Evolutionary conservation across 2,329 filamentous ascomycete species (phyloP).

Genomic region (Endoconidiophora laricicola): DNA sequence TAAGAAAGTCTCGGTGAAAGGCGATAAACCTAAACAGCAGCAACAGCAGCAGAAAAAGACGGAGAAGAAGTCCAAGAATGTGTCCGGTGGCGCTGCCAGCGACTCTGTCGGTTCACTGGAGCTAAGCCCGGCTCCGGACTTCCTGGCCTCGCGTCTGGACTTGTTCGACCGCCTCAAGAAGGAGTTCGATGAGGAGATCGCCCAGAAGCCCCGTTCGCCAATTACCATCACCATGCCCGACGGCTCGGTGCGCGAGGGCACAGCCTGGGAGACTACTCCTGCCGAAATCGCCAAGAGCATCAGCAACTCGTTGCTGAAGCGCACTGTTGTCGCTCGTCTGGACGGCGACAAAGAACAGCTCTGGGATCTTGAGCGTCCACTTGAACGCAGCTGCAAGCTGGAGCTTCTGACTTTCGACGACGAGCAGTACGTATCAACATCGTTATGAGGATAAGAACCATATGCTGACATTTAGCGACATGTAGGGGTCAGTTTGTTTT

Average conservation of each 20-base stretch:
- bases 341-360: slow-evolving; percentile 55
- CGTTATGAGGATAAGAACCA: background rate
- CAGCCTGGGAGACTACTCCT: slow-evolving; percentile 84
- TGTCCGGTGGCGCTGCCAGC: slow-evolving; percentile 23
- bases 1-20: slow-evolving; percentile 42
- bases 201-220: slow-evolving; percentile 51
- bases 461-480: background rate
- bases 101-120: slow-evolving; percentile 28
- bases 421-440: slow-evolving; percentile 12
- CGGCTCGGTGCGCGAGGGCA: slow-evolving; percentile 55
- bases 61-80: slow-evolving; percentile 26
- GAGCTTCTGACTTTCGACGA: slow-evolving; percentile 67
- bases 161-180: slow-evolving; percentile 67
- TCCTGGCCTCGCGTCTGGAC: slow-evolving; percentile 66
- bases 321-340: slow-evolving; percentile 71
- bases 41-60: slow-evolving; percentile 18
- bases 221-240: slow-evolving; percentile 61
- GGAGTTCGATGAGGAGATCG: slow-evolving; percentile 61
- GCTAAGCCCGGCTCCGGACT: slow-evolving; percentile 46
- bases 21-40: slow-evolving; percentile 14
- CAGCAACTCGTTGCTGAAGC: slow-evolving; percentile 71
- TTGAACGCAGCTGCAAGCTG: slow-evolving; percentile 76
- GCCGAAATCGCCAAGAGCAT: slow-evolving; percentile 61
- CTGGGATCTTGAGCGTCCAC: slow-evolving; percentile 82
- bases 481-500: slow-evolving; percentile 70